Evolutionary conservation across 1,284 basidiomycete species (phyloP).

Genomic region (Inonotus obliquus): DNA sequence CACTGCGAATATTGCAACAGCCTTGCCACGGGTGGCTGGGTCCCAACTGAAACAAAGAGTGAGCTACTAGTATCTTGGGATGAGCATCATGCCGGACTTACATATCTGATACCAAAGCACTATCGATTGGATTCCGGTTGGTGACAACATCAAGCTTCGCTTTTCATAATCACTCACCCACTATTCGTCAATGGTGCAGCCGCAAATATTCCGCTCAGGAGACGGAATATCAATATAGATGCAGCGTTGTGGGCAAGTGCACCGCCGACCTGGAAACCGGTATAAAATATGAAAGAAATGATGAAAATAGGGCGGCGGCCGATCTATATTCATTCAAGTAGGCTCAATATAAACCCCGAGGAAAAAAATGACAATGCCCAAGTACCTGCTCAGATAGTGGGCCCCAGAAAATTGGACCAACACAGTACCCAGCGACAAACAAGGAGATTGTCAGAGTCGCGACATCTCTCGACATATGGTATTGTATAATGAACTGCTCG

Average conservation of each 20-base stretch:
- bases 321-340: slow-evolving; percentile 19
- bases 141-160: background rate
- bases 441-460: slow-evolving; percentile 35
- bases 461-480: slow-evolving; percentile 49
- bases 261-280: slow-evolving; percentile 47
- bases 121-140: slow-evolving; percentile 13
- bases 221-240: slow-evolving; percentile 60
- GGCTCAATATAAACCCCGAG: background rate
- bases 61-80: slow-evolving; percentile 30
- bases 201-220: slow-evolving; percentile 61
- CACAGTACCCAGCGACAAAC: slow-evolving; percentile 41
- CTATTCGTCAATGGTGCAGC: slow-evolving; percentile 44
- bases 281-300: slow-evolving; percentile 45
- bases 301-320: slow-evolving; percentile 42
- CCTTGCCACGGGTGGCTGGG: slow-evolving; percentile 45
- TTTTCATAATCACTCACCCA: slow-evolving; percentile 32
- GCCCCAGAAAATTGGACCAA: slow-evolving; percentile 48
- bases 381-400: slow-evolving; percentile 41
- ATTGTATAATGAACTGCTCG: slow-evolving; percentile 43
- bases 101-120: slow-evolving; percentile 39
- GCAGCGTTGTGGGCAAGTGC: slow-evolving; percentile 59
- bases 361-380: background rate
- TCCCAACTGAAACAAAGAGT: slow-evolving; percentile 35
- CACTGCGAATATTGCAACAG: slow-evolving; percentile 46
- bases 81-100: slow-evolving; percentile 23